Conservation (phyloP, 495 filamentous ascomycete genomes). For the Penicillium macrosclerotiorum region DNA sequence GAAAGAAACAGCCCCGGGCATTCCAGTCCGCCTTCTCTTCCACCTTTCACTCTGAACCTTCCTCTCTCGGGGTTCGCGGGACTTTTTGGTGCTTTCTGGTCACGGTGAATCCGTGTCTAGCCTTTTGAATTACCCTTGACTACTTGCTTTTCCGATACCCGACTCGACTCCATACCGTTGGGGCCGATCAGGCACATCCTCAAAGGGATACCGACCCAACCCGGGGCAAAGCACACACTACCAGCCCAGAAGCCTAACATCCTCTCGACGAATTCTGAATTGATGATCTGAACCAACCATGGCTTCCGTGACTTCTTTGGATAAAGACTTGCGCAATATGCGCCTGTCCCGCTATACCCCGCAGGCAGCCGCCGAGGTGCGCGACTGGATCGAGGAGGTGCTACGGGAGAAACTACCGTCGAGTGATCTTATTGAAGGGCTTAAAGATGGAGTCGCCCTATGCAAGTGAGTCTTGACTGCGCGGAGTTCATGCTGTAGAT, state of each 20-base stretch:
- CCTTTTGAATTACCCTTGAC: constrained; percentile 4
- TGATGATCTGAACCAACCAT: constrained; percentile 44
- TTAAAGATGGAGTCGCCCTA: constrained; percentile 87
- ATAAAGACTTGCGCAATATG: constrained; percentile 91
- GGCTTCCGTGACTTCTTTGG: constrained; percentile 92
- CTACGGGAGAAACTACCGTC: constrained; percentile 69
- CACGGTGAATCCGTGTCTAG: background rate
- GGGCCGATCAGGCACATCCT: constrained; percentile 25
- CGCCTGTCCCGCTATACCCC: constrained; percentile 94
- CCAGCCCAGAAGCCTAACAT: too few relatives aligned
- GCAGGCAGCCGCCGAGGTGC: constrained; percentile 81
- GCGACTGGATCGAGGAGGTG: constrained; percentile 81
- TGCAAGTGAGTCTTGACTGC: constrained; percentile 68
- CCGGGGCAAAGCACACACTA: constrained; percentile 2
- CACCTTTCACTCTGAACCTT: constrained; percentile 3
- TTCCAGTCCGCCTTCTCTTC: constrained; percentile 21
- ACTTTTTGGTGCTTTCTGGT: background rate
- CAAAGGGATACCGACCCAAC: constrained; percentile 19
- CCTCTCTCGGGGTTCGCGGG: background rate
- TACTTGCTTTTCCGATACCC: constrained; percentile 19
- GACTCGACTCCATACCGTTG: constrained; percentile 23
- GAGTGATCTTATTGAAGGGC: constrained; percentile 74
- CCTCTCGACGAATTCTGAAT: too few relatives aligned
- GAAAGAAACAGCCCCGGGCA: constrained; percentile 27
- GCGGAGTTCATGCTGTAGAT: background rate